phyloP scores from a whole-genome alignment of 2,329 filamentous ascomycete species.

The Plectosphaerella plurivora region DNA sequence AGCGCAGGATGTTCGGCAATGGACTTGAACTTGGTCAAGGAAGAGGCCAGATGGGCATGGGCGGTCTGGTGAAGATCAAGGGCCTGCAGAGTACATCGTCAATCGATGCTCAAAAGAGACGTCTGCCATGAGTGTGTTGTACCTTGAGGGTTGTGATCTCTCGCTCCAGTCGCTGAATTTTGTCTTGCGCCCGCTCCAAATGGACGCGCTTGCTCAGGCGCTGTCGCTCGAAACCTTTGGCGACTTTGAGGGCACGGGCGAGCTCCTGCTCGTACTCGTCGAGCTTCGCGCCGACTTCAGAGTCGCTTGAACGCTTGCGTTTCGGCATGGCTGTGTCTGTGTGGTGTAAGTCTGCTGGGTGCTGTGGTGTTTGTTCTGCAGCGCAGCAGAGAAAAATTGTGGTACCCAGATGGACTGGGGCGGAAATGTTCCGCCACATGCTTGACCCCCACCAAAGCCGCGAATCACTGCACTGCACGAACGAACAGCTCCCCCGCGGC shows the following conservation, averaged over 20 bases:
- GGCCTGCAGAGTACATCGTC: slow-evolving; percentile 29
- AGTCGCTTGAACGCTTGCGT: slow-evolving; percentile 46
- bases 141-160: slow-evolving; percentile 55
- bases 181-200: slow-evolving; percentile 42
- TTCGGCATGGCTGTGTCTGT: slow-evolving; percentile 44
- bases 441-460: no score
- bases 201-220: slow-evolving; percentile 60
- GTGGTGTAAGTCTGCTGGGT: background rate
- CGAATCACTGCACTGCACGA: no score
- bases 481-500: background rate
- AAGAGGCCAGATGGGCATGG: slow-evolving; percentile 50
- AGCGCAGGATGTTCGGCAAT: slow-evolving; percentile 47
- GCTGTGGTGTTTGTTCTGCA: background rate
- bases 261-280: slow-evolving; percentile 55
- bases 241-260: slow-evolving; percentile 63
- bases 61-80: slow-evolving; percentile 55
- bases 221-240: slow-evolving; percentile 74
- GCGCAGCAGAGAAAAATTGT: slow-evolving; percentile 9
- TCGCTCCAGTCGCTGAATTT: slow-evolving; percentile 56
- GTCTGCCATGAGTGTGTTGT: background rate
- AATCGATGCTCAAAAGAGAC: background rate
- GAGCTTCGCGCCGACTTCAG: slow-evolving; percentile 44
- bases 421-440: slow-evolving; percentile 5
- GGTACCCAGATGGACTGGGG: slow-evolving; percentile 6
- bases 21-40: slow-evolving; percentile 48